Conservation (phyloP, 345 rosid species). For the Tarenaya hassleriana region DNA sequence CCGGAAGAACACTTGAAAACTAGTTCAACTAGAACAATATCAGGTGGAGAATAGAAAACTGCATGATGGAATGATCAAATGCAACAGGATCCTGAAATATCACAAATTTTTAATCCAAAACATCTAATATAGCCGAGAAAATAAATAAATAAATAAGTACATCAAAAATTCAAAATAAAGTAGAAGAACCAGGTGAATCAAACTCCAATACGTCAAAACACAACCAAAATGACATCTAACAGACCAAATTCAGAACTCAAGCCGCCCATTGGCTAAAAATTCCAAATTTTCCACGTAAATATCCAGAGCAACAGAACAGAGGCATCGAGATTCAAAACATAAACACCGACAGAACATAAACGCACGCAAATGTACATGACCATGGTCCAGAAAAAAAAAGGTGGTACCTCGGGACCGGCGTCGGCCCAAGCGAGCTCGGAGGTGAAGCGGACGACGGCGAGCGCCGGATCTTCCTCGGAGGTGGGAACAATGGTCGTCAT, state of each 20-base stretch:
- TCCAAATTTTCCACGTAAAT: neutral
- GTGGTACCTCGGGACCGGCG: constrained; percentile 67
- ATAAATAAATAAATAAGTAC: too few relatives aligned
- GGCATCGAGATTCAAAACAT: neutral
- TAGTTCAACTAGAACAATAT: neutral
- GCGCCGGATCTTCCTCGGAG: constrained; percentile 72
- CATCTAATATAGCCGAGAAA: neutral
- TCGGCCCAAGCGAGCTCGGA: constrained; percentile 80
- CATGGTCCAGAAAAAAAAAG: constrained; percentile 3
- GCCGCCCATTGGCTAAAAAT: neutral
- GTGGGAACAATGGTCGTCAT: constrained; percentile 73
- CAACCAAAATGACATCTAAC: neutral
- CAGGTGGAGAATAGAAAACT: neutral
- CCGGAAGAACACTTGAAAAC: too few relatives aligned
- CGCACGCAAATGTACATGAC: neutral
- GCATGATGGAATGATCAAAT: neutral
- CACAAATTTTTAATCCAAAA: constrained; percentile 1
- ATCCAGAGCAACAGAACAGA: neutral
- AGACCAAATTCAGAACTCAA: neutral
- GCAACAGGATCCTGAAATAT: neutral
- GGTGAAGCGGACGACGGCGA: constrained; percentile 72
- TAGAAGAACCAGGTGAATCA: neutral
- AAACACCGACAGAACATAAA: neutral
- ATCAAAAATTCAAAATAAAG: too few relatives aligned
- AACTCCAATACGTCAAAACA: neutral